A percentile compares a stretch with the other conserved stretches of the same genome.
Conservation (phyloP, 2,329 filamentous ascomycete species). For the Colletotrichum horii region DNA sequence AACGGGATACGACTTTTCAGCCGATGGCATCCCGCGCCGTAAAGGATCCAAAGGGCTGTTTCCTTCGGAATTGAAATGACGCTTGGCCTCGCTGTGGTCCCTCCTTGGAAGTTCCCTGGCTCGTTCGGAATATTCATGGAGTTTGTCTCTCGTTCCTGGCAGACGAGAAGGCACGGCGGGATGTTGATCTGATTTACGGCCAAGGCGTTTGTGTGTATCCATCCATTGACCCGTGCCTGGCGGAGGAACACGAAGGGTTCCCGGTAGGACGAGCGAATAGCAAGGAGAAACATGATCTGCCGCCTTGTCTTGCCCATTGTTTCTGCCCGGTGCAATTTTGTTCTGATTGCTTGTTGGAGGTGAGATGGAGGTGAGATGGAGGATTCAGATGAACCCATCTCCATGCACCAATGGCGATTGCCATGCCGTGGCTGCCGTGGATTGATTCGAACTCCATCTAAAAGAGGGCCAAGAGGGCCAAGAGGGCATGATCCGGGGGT, state of each 20-base stretch:
- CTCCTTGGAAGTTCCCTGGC: neutral
- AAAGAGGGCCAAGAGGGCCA: neutral
- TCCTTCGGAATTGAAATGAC: neutral
- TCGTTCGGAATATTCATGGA: neutral
- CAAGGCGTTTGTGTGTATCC: neutral
- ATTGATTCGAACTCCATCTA: neutral
- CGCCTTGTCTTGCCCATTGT: neutral
- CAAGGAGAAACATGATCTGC: neutral
- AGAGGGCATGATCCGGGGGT: neutral
- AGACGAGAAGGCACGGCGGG: neutral
- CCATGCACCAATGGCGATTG: neutral
- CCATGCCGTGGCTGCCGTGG: neutral
- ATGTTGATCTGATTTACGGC: neutral
- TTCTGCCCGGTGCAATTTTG: neutral
- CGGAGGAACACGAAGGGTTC: neutral
- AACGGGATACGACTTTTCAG: neutral
- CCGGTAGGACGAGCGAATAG: neutral
- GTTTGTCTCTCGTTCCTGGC: neutral
- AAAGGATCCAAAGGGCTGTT: neutral
- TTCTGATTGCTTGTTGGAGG: neutral
- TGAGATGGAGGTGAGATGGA: neutral
- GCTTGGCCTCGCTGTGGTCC: neutral
- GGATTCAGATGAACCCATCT: neutral
- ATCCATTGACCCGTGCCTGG: neutral
- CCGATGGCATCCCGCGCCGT: neutral